phyloP scores from a whole-genome alignment of 257 asterid genomes.

The Datura wrightii region DNA sequence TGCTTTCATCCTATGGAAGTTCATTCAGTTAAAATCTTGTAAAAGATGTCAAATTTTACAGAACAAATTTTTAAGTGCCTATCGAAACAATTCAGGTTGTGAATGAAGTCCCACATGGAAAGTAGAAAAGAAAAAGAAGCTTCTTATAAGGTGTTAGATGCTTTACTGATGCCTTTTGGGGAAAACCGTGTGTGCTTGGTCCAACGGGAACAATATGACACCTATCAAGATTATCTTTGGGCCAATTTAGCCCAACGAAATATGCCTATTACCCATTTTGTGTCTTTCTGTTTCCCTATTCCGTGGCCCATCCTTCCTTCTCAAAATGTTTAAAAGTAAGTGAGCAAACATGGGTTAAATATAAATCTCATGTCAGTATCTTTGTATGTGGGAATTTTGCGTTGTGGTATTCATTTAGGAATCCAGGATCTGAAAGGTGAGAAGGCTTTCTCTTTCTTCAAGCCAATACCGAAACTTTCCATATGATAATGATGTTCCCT shows the following conservation, averaged over 20 bases:
- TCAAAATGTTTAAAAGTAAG: neutral
- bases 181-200: neutral
- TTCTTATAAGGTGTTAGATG: neutral
- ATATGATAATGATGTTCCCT: conserved; percentile 28
- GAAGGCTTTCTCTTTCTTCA: conserved; percentile 22
- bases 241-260: neutral
- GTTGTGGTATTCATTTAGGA: conserved; percentile 59
- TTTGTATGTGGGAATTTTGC: conserved; percentile 59
- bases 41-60: neutral
- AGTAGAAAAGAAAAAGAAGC: neutral
- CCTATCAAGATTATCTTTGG: neutral
- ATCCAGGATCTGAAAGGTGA: conserved; percentile 46
- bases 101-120: neutral
- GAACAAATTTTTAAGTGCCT: neutral
- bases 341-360: neutral
- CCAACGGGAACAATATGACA: neutral
- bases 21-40: neutral
- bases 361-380: conserved; percentile 49
- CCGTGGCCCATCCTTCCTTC: neutral
- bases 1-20: neutral
- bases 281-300: neutral
- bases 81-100: neutral
- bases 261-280: neutral
- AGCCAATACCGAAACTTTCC: conserved; percentile 23
- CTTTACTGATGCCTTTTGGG: neutral